Conservation (phyloP, 768 basidiomycete genomes). For the Macrolepiota albuminosa region DNA sequence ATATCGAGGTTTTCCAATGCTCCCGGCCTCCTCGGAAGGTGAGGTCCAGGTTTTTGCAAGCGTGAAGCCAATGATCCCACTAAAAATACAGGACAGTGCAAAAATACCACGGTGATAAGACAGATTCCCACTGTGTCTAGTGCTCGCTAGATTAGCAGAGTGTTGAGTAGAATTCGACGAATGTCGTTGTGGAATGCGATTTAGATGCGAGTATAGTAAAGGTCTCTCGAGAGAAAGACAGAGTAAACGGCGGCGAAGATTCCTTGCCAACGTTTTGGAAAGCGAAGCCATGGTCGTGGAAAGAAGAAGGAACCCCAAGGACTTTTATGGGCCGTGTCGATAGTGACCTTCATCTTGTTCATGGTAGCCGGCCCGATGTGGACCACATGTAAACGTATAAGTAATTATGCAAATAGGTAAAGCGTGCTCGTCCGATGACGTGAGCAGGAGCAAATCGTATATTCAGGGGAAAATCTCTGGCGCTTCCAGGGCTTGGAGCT, state of each 20-base stretch:
- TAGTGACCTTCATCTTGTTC: slow-evolving; percentile 4
- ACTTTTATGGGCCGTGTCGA: slow-evolving; percentile 4
- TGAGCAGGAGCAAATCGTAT: slow-evolving; percentile 5
- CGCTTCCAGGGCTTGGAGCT: background rate
- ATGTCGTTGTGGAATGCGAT: background rate
- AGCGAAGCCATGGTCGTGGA: slow-evolving; percentile 12
- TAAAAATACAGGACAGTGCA: slow-evolving; percentile 8
- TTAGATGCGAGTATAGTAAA: background rate
- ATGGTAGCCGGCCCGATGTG: slow-evolving; percentile 8
- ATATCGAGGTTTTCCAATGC: slow-evolving; percentile 26
- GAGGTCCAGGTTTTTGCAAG: slow-evolving; percentile 3
- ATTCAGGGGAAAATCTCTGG: slow-evolving; percentile 4
- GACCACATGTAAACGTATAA: slow-evolving; percentile 8
- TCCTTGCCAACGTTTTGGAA: background rate
- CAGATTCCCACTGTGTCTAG: background rate
- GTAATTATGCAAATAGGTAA: slow-evolving; percentile 5
- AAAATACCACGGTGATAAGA: slow-evolving; percentile 1
- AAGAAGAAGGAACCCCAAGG: slow-evolving; percentile 4
- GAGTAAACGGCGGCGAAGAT: background rate
- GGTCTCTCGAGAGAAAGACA: background rate
- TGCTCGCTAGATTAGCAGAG: background rate
- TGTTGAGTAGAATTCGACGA: background rate
- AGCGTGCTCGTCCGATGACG: slow-evolving; percentile 4
- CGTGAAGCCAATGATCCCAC: slow-evolving; percentile 14
- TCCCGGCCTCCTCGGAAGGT: background rate